Conservation (phyloP, 148 eudicot species). For the Gaultheria prostrata region DNA sequence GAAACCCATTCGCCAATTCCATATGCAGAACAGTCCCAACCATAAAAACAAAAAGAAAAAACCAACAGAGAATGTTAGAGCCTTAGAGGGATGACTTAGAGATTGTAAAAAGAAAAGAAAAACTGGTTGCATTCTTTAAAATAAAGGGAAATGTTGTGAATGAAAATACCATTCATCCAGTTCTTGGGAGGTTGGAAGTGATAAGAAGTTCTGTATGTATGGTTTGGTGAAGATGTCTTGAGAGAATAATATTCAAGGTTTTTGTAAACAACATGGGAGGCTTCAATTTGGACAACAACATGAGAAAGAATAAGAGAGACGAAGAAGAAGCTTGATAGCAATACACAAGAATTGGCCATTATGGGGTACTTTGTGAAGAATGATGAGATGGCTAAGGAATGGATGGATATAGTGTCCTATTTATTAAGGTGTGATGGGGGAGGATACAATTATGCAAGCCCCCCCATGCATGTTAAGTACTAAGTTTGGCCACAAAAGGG, state of each 20-base stretch:
- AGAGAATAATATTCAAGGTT: conserved; percentile 4
- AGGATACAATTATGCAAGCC: not conserved
- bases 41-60: not conserved
- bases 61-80: not conserved
- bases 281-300: conserved; percentile 22
- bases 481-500: not conserved
- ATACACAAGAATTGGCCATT: conserved; percentile 12
- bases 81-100: not conserved
- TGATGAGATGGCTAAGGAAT: not conserved
- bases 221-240: conserved; percentile 2
- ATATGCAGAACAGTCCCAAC: not conserved
- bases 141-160: not conserved
- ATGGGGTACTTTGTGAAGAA: not conserved
- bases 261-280: conserved; percentile 28
- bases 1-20: conserved; percentile 17
- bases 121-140: not conserved
- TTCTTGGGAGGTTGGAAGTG: conserved; percentile 72
- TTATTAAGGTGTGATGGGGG: not conserved
- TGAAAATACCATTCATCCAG: conserved; percentile 63
- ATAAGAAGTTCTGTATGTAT: conserved; percentile 47
- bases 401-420: not conserved
- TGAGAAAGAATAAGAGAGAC: conserved; percentile 17
- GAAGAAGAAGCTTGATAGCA: not conserved
- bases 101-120: not conserved
- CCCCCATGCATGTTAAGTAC: not conserved